A percentile compares a stretch with the other conserved stretches of the same genome.
Conservation (phyloP, 1,284 basidiomycete species). For the Hypsizygus ulmarius region DNA sequence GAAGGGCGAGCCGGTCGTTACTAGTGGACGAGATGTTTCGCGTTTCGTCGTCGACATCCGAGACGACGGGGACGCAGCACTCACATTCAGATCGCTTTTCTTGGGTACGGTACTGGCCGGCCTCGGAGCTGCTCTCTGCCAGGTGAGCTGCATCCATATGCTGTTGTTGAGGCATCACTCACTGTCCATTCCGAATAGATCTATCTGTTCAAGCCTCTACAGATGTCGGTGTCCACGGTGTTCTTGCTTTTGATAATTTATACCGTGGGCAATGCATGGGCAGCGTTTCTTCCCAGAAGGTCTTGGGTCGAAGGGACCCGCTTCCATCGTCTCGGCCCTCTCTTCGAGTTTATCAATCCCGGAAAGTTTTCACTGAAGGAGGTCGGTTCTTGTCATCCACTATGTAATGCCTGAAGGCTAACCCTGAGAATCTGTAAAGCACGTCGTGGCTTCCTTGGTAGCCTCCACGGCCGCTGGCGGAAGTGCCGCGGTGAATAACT, state of each 20-base stretch:
- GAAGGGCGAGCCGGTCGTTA: conserved; percentile 55
- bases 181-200: conserved; percentile 36
- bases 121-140: conserved; percentile 48
- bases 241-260: conserved; percentile 62
- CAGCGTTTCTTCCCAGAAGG: conserved; percentile 39
- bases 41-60: conserved; percentile 55
- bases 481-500: conserved; percentile 53
- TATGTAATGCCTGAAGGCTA: too few species aligned
- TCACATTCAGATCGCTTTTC: conserved; percentile 57
- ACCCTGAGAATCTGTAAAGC: too few species aligned
- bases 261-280: conserved; percentile 52
- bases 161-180: background rate
- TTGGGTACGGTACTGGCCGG: conserved; percentile 57
- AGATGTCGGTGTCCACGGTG: conserved; percentile 50
- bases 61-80: conserved; percentile 58
- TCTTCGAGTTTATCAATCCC: conserved; percentile 54
- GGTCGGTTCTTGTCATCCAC: conserved; percentile 33
- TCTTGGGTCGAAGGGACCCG: conserved; percentile 42
- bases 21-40: conserved; percentile 56
- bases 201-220: conserved; percentile 60
- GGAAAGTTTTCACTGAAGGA: conserved; percentile 60
- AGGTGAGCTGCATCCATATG: conserved; percentile 33
- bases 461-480: conserved; percentile 56
- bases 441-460: conserved; percentile 55
- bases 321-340: conserved; percentile 35